These are phyloP conservation scores for Scutellaria galericulata DNA, from an alignment of 257 asterid genomes.

Conservation along the genomic window DNA sequence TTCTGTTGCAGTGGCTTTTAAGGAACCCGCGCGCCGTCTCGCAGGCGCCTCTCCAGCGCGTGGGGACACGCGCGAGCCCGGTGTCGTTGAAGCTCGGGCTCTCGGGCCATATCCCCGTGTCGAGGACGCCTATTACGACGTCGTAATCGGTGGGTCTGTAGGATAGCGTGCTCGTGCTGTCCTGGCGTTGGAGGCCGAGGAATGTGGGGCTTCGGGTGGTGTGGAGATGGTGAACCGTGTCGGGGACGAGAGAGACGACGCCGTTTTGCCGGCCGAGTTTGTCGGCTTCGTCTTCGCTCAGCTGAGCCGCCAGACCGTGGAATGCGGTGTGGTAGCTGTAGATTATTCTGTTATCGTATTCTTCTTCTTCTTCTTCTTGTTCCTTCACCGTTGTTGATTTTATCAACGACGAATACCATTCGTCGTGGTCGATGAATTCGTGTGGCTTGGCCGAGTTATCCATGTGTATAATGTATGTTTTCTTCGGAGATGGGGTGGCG, in stretches of 20 bases:
- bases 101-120: conserved; percentile 97
- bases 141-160: conserved; percentile 44
- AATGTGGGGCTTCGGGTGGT: conserved; percentile 89
- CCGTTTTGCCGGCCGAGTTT: conserved; percentile 45
- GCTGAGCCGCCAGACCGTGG: conserved; percentile 84
- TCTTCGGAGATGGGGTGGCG: conserved; percentile 38
- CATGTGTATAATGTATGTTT: conserved; percentile 72
- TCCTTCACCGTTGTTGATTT: conserved; percentile 40
- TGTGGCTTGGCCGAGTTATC: conserved; percentile 77
- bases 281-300: conserved; percentile 57
- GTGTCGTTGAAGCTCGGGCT: conserved; percentile 88
- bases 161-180: conserved; percentile 41
- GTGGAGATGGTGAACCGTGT: conserved; percentile 69
- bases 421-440: conserved; percentile 55
- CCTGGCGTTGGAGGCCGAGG: conserved; percentile 67
- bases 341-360: conserved; percentile 52
- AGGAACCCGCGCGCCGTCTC: conserved; percentile 72
- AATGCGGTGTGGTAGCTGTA: conserved; percentile 78
- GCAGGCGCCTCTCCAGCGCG: conserved; percentile 75
- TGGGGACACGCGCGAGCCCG: conserved; percentile 58
- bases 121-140: conserved; percentile 81
- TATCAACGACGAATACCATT: conserved; percentile 78
- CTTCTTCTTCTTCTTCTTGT: conserved; percentile 11
- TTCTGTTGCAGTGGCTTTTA: conserved; percentile 64
- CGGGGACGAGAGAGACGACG: conserved; percentile 68